These are phyloP conservation scores for Lithospermum erythrorhizon DNA, from an alignment of 257 asterid genomes.

Conservation along the genomic window DNA sequence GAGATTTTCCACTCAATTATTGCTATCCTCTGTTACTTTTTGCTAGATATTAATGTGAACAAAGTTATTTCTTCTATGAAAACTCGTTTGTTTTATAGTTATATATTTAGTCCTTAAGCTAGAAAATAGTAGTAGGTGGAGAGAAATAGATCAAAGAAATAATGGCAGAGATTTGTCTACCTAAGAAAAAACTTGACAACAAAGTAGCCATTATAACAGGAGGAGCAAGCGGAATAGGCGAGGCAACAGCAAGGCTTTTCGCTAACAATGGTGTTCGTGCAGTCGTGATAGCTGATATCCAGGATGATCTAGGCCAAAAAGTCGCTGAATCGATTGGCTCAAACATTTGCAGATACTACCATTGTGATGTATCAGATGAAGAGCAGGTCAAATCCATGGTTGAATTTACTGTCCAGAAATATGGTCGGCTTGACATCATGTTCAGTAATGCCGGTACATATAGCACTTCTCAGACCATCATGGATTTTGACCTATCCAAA, in stretches of 20 bases:
- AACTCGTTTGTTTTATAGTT: too few relatives aligned
- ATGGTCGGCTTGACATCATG: slow-evolving; percentile 23
- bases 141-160: background rate
- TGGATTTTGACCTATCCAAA: slow-evolving; percentile 4
- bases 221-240: slow-evolving; percentile 29
- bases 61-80: too few relatives aligned
- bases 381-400: slow-evolving; percentile 14
- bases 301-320: slow-evolving; percentile 16
- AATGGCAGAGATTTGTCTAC: background rate
- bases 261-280: slow-evolving; percentile 13
- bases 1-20: too few relatives aligned
- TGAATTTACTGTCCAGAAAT: slow-evolving; percentile 6
- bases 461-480: background rate
- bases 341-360: slow-evolving; percentile 4
- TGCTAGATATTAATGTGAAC: too few relatives aligned
- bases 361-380: slow-evolving; percentile 19
- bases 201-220: slow-evolving; percentile 28
- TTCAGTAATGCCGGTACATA: slow-evolving; percentile 20
- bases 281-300: slow-evolving; percentile 21
- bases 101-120: too few relatives aligned
- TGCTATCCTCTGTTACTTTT: too few relatives aligned
- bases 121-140: background rate
- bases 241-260: slow-evolving; percentile 19
- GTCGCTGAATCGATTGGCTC: slow-evolving; percentile 16
- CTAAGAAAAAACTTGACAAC: slow-evolving; percentile 10